Evolutionary conservation across 2,329 filamentous ascomycete genomes (phyloP).

Genomic region (Macroventuria anomochaeta): DNA sequence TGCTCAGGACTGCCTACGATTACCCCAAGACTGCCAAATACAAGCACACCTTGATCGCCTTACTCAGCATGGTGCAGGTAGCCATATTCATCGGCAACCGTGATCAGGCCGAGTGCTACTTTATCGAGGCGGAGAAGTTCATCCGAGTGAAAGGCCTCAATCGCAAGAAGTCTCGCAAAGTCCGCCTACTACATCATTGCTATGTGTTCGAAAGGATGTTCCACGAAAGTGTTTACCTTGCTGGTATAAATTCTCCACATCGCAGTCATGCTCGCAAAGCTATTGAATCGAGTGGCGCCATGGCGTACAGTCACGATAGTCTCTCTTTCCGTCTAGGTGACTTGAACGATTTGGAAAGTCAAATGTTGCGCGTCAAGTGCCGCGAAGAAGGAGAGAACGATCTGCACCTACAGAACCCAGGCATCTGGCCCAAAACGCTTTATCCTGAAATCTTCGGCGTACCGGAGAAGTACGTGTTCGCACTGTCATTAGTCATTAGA

Average conservation of each 20-base stretch:
- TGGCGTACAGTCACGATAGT: constrained; percentile 39
- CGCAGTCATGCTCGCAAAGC: constrained; percentile 21
- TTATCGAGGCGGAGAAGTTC: constrained; percentile 54
- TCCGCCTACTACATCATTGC: constrained; percentile 56
- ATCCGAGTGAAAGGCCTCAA: constrained; percentile 51
- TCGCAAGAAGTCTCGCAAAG: constrained; percentile 51
- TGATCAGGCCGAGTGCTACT: constrained; percentile 48
- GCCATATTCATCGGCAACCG: constrained; percentile 44
- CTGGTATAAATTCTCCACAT: constrained; percentile 13
- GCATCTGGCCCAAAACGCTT: constrained; percentile 50
- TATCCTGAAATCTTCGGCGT: constrained; percentile 57
- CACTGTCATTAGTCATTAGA: constrained; percentile 47
- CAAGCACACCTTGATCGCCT: constrained; percentile 55
- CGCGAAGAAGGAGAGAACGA: constrained; percentile 54
- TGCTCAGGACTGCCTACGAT: constrained; percentile 46
- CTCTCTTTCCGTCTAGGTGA: constrained; percentile 42
- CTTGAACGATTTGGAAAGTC: constrained; percentile 42
- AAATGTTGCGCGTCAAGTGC: constrained; percentile 43
- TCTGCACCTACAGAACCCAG: constrained; percentile 53
- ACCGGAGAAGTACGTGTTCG: constrained; percentile 49
- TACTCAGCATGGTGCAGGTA: constrained; percentile 52
- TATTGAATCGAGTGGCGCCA: constrained; percentile 23
- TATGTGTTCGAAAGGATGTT: constrained; percentile 56
- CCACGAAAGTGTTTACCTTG: constrained; percentile 50
- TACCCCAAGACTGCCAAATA: constrained; percentile 51